A percentile compares a stretch with the other conserved stretches of the same genome.
Conservation (phyloP, 768 basidiomycete genomes). For the Lenzites betulinus region DNA sequence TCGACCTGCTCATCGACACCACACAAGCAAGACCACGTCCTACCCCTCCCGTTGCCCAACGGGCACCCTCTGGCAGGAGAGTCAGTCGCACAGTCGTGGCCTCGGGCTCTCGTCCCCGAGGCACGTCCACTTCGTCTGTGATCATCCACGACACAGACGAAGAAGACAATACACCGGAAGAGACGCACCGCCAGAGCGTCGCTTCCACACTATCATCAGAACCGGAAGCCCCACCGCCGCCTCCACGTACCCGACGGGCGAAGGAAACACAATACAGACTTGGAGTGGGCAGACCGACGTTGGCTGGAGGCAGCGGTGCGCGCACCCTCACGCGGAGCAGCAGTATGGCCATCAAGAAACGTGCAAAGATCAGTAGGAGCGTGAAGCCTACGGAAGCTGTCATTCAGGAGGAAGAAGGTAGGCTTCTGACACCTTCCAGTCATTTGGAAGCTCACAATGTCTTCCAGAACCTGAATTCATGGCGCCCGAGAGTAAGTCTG, state of each 20-base stretch:
- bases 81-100: conserved; percentile 29
- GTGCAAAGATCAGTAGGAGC: conserved; percentile 51
- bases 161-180: conserved; percentile 40
- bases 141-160: conserved; percentile 47
- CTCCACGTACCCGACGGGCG: conserved; percentile 61
- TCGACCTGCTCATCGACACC: conserved; percentile 68
- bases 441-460: background rate
- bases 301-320: conserved; percentile 67
- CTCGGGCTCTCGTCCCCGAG: conserved; percentile 30
- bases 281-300: conserved; percentile 70
- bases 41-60: conserved; percentile 25
- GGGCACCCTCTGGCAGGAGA: conserved; percentile 37
- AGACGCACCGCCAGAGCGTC: conserved; percentile 1
- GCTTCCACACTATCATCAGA: conserved; percentile 13
- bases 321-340: conserved; percentile 63
- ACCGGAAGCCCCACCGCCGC: conserved; percentile 25
- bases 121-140: conserved; percentile 37
- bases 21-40: conserved; percentile 26
- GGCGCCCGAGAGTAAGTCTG: background rate
- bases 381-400: conserved; percentile 54
- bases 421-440: background rate
- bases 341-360: conserved; percentile 47
- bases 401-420: conserved; percentile 49
- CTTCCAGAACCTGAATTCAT: conserved; percentile 13
- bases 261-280: conserved; percentile 70